Percentiles rank a stretch among this genome's conserved stretches.
Evolutionary conservation across 108 stramenopile species (phyloP).

Genomic region (Nitzschia inconspicua): DNA sequence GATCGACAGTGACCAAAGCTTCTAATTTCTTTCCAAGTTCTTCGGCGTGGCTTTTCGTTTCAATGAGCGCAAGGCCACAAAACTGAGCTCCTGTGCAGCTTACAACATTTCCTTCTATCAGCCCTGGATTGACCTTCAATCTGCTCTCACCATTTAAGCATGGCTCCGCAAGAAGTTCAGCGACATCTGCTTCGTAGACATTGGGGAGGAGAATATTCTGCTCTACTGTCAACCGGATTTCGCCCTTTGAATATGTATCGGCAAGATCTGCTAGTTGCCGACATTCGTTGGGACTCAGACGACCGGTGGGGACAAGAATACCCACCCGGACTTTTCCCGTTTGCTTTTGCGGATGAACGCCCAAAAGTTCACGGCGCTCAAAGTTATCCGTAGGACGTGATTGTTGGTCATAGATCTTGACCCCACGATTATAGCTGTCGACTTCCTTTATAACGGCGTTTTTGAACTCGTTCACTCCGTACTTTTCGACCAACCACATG

Average conservation of each 20-base stretch:
- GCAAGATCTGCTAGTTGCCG: conserved; percentile 81
- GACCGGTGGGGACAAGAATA: conserved; percentile 81
- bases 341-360: conserved; percentile 89
- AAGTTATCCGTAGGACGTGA: conserved; percentile 49
- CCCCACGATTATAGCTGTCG: conserved; percentile 64
- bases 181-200: conserved; percentile 70
- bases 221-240: conserved; percentile 93
- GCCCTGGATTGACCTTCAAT: conserved; percentile 64
- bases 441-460: conserved; percentile 66
- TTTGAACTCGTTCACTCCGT: conserved; percentile 82
- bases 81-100: conserved; percentile 96
- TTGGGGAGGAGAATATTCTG: conserved; percentile 93
- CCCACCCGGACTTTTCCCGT: conserved; percentile 85
- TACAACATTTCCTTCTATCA: conserved; percentile 82
- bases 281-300: conserved; percentile 74
- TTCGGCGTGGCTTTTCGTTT: conserved; percentile 87
- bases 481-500: conserved; percentile 92
- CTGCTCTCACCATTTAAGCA: conserved; percentile 48
- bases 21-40: conserved; percentile 72
- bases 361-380: conserved; percentile 79
- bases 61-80: conserved; percentile 87
- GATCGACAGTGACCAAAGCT: conserved; percentile 64
- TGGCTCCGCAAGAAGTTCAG: conserved; percentile 58
- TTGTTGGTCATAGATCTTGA: conserved; percentile 54
- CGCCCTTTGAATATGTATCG: conserved; percentile 81